These are phyloP conservation scores for Coemansia sp. DNA, from an alignment of 192 early-diverging fungal genomes.

Conservation along the genomic window DNA sequence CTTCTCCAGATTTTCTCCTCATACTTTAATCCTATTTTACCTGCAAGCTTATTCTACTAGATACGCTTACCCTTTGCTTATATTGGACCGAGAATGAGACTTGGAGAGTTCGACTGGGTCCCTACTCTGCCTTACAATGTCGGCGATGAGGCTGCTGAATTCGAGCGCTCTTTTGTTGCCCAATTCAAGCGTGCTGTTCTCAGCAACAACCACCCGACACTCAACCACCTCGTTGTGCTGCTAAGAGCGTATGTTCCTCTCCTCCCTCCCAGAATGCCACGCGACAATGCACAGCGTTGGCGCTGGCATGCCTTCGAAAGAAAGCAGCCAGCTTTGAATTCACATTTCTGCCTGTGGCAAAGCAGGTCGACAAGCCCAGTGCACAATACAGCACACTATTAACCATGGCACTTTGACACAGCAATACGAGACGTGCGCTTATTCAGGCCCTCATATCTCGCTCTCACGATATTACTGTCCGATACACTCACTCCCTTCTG, in stretches of 20 bases:
- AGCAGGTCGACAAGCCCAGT: background rate
- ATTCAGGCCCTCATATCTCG: background rate
- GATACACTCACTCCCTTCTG: background rate
- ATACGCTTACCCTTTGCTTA: background rate
- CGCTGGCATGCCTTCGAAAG: background rate
- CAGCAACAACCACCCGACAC: constrained; percentile 26
- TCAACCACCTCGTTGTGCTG: constrained; percentile 13
- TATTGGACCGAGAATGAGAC: constrained; percentile 31
- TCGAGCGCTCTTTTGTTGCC: constrained; percentile 31
- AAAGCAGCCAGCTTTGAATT: background rate
- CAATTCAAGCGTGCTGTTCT: constrained; percentile 39
- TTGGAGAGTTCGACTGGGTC: constrained; percentile 50
- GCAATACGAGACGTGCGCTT: too few relatives aligned
- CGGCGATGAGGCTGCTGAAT: constrained; percentile 43
- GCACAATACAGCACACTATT: too few relatives aligned
- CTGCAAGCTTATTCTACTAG: background rate
- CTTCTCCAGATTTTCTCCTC: background rate
- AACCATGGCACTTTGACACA: too few relatives aligned
- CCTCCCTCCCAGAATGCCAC: background rate
- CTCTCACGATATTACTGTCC: constrained; percentile 5
- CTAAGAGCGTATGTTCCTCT: background rate
- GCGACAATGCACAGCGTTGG: background rate
- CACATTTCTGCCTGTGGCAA: background rate
- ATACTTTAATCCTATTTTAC: background rate
- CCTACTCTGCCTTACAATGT: constrained; percentile 40